Percentiles rank a stretch among this genome's conserved stretches.
phyloP scores from a whole-genome alignment of 495 filamentous ascomycete genomes.

The Lentithecium fluviatile region DNA sequence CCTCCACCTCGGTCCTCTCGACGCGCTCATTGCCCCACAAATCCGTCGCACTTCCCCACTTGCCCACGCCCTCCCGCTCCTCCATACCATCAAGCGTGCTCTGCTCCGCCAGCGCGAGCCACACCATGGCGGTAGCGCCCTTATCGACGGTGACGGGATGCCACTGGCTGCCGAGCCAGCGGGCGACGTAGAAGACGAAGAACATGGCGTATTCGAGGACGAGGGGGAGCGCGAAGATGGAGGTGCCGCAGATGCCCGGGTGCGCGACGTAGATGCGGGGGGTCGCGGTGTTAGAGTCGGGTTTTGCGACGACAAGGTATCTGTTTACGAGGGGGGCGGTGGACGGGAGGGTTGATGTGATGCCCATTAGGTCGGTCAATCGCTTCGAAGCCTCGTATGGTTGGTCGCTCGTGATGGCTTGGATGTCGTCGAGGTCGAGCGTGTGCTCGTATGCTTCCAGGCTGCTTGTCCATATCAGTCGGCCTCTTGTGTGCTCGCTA shows the following conservation, averaged over 20 bases:
- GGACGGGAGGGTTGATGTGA: conserved; percentile 69
- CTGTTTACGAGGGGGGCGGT: conserved; percentile 55
- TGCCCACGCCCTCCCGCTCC: conserved; percentile 55
- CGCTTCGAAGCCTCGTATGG: conserved; percentile 87
- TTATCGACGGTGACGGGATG: conserved; percentile 65
- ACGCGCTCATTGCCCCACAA: conserved; percentile 57
- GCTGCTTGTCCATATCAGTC: conserved; percentile 83
- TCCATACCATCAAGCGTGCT: conserved; percentile 62
- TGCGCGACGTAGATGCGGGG: conserved; percentile 76
- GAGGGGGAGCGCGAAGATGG: conserved; percentile 67
- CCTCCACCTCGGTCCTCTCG: conserved; percentile 73
- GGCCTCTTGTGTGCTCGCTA: conserved; percentile 46
- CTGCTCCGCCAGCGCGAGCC: conserved; percentile 72
- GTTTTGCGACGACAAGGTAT: conserved; percentile 44
- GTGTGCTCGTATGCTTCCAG: conserved; percentile 62
- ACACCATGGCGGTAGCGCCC: conserved; percentile 74
- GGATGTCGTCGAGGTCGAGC: conserved; percentile 69
- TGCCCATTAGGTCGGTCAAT: conserved; percentile 74
- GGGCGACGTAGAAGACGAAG: conserved; percentile 48
- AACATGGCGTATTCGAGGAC: conserved; percentile 66
- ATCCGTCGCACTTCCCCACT: conserved; percentile 80
- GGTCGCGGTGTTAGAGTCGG: neutral
- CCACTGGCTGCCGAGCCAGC: conserved; percentile 44
- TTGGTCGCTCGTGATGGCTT: conserved; percentile 58
- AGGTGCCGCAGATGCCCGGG: conserved; percentile 81